Evolutionary conservation across 495 filamentous ascomycete genomes (phyloP).

Genomic region (Penicillium steckii): DNA sequence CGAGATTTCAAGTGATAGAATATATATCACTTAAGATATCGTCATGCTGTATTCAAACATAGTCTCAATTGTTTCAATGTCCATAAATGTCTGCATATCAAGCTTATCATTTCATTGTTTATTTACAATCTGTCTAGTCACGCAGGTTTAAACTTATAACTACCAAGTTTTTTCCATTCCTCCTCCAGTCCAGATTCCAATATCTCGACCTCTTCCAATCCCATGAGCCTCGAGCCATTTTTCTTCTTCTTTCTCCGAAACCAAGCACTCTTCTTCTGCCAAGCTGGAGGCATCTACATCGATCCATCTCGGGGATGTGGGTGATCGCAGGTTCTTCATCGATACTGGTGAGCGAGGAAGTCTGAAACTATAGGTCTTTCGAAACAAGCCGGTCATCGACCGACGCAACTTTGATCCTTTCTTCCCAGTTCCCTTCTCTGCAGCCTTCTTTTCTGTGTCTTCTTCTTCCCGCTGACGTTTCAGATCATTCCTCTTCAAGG

Average conservation of each 20-base stretch:
- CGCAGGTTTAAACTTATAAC: not conserved
- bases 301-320: conserved; percentile 9
- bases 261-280: conserved; percentile 12
- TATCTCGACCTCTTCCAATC: conserved; percentile 3
- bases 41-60: too few relatives aligned
- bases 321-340: conserved; percentile 4
- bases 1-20: too few relatives aligned
- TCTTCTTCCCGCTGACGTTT: not conserved
- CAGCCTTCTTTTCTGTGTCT: not conserved
- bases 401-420: conserved; percentile 7
- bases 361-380: conserved; percentile 9
- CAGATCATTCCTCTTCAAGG: not conserved
- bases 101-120: not conserved
- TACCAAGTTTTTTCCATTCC: conserved; percentile 7
- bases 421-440: not conserved
- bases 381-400: conserved; percentile 19
- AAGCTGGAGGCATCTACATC: conserved; percentile 14
- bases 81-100: too few relatives aligned
- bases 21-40: too few relatives aligned
- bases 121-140: not conserved
- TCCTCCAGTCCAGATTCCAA: conserved; percentile 12
- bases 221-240: conserved; percentile 22
- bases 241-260: conserved; percentile 11
- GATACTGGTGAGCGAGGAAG: conserved; percentile 16
- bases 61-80: too few relatives aligned